These are phyloP conservation scores for Linnemannia exigua DNA, from an alignment of 192 early-diverging fungal species.

Conservation along the genomic window DNA sequence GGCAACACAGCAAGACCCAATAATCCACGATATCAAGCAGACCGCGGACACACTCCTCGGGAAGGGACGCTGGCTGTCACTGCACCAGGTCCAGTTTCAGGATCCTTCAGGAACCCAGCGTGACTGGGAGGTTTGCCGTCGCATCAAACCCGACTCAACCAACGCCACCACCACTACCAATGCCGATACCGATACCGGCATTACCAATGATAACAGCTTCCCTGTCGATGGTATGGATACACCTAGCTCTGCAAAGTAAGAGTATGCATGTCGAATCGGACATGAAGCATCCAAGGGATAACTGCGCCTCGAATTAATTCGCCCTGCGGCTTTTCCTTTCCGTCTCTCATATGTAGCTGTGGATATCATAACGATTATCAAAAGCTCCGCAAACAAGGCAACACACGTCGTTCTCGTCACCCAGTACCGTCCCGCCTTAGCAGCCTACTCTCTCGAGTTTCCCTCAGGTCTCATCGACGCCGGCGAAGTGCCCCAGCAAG, in stretches of 20 bases:
- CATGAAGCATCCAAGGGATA: not conserved
- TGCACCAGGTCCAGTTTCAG: conserved; percentile 56
- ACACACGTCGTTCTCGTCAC: conserved; percentile 57
- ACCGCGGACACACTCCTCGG: conserved; percentile 29
- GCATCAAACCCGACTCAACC: not conserved
- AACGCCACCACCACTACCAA: not conserved
- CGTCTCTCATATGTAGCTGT: conserved; percentile 41
- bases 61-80: conserved; percentile 52
- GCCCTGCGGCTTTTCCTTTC: not conserved
- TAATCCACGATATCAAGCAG: conserved; percentile 17
- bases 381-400: conserved; percentile 19
- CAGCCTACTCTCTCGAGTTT: conserved; percentile 59
- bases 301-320: not conserved
- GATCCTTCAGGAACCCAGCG: conserved; percentile 50
- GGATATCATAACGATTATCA: conserved; percentile 60
- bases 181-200: not conserved
- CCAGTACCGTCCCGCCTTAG: conserved; percentile 64
- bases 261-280: not conserved
- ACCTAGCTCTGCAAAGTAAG: not conserved
- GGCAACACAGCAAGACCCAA: conserved; percentile 1
- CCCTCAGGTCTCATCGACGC: conserved; percentile 65
- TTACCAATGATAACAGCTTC: not conserved
- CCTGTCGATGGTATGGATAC: conserved; percentile 44
- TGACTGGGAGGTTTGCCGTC: conserved; percentile 52
- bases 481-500: conserved; percentile 44